A percentile compares a stretch with the other conserved stretches of the same genome.
phyloP scores from a whole-genome alignment of 2,329 filamentous ascomycete genomes.

The Cordyceps tenuipes region DNA sequence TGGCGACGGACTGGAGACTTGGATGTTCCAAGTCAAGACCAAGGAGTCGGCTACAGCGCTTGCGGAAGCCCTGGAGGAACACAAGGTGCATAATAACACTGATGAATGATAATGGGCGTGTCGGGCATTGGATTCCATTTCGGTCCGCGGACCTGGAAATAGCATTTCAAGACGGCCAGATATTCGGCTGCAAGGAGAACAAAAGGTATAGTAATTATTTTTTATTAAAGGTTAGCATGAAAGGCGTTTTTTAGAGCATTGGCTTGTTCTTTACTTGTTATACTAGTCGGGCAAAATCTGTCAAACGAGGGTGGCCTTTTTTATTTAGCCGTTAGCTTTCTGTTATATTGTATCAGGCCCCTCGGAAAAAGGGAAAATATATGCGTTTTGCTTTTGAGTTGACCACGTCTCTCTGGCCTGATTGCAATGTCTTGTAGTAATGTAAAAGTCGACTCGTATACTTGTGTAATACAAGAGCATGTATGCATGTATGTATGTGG shows the following conservation, averaged over 20 bases:
- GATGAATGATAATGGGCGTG: constrained; percentile 22
- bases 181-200: constrained; percentile 4
- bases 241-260: constrained; percentile 12
- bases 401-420: neutral
- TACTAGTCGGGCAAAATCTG: constrained; percentile 7
- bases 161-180: constrained; percentile 10
- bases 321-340: neutral
- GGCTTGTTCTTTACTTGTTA: constrained; percentile 6
- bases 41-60: constrained; percentile 47
- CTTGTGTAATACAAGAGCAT: neutral
- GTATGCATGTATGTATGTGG: neutral
- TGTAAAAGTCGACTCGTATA: neutral
- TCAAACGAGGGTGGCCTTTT: neutral
- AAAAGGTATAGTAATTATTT: constrained; percentile 13
- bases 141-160: constrained; percentile 9
- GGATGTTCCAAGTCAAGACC: constrained; percentile 65
- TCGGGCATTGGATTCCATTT: constrained; percentile 5
- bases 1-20: constrained; percentile 56
- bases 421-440: neutral
- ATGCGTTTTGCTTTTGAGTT: neutral
- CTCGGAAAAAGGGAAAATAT: neutral
- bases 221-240: constrained; percentile 9
- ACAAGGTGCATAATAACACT: constrained; percentile 50
- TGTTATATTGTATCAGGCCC: constrained; percentile 6
- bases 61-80: constrained; percentile 40